These are phyloP conservation scores for Linum tenue DNA, from an alignment of 345 rosid genomes.

Conservation along the genomic window DNA sequence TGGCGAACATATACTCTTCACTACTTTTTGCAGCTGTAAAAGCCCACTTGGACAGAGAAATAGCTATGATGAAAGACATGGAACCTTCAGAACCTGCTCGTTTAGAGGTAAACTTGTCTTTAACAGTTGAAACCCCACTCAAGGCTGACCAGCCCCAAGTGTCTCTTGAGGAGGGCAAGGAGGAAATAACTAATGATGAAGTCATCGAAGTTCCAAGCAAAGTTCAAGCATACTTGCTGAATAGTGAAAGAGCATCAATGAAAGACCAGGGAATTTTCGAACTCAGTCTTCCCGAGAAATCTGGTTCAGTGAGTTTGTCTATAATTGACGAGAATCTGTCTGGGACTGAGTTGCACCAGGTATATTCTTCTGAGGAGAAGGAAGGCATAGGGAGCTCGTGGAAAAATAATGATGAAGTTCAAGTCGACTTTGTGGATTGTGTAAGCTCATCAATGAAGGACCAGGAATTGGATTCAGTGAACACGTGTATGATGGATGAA, in stretches of 20 bases:
- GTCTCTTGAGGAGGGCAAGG: not conserved
- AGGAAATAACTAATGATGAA: not conserved
- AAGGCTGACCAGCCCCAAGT: conserved; percentile 7
- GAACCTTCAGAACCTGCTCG: not conserved
- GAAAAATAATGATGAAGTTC: no score
- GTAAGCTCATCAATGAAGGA: not conserved
- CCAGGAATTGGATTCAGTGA: not conserved
- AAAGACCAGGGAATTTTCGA: not conserved
- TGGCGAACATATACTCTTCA: conserved; percentile 15
- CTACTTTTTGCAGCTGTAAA: conserved; percentile 8
- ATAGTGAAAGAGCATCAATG: not conserved
- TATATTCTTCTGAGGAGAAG: no score
- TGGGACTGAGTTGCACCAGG: no score
- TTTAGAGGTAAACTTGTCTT: conserved; percentile 7
- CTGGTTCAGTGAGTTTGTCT: no score
- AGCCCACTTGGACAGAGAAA: conserved; percentile 3
- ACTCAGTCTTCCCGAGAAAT: not conserved
- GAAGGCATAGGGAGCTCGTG: no score
- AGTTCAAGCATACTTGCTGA: not conserved
- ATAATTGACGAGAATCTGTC: no score
- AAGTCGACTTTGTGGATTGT: not conserved
- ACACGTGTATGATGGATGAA: not conserved
- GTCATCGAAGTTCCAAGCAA: not conserved
- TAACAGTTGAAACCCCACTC: conserved; percentile 9
- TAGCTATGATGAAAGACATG: conserved; percentile 1